phyloP scores from a whole-genome alignment of 1,139 yeast genomes.

The Candida tetrigidarum region DNA sequence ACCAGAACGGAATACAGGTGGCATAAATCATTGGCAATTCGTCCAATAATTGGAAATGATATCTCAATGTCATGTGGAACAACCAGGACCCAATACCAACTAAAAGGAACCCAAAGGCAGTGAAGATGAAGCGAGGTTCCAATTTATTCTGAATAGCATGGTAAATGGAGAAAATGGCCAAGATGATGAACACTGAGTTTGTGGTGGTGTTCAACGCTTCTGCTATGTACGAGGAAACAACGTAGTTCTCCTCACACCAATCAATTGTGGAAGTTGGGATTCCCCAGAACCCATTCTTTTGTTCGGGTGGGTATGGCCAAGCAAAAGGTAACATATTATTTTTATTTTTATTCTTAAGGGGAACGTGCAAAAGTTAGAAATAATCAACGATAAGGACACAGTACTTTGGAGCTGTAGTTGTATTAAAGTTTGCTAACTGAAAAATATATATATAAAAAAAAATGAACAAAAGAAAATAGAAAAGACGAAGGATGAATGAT shows the following conservation, averaged over 20 bases:
- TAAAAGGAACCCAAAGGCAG: slow-evolving; percentile 77
- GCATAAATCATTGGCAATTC: slow-evolving; percentile 99
- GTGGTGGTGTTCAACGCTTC: slow-evolving; percentile 85
- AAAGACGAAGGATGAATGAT: background rate
- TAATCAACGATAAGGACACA: background rate
- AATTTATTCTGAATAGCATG: slow-evolving; percentile 63
- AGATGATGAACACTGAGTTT: slow-evolving; percentile 66
- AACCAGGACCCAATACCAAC: slow-evolving; percentile 96
- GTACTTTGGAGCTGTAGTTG: background rate
- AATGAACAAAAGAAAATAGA: background rate
- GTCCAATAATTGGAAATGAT: slow-evolving; percentile 88
- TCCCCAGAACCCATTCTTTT: slow-evolving; percentile 50
- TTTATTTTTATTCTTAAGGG: background rate
- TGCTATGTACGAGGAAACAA: slow-evolving; percentile 83
- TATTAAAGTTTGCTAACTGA: background rate
- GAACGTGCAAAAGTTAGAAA: background rate
- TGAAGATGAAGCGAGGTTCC: slow-evolving; percentile 71
- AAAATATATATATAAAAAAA: background rate
- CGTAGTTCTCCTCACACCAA: slow-evolving; percentile 97
- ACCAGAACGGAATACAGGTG: slow-evolving; percentile 94
- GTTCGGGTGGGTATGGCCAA: slow-evolving; percentile 49
- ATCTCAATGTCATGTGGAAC: slow-evolving; percentile 92
- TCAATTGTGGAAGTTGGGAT: slow-evolving; percentile 76
- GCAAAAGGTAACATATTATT: slow-evolving; percentile 50
- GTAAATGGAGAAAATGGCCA: slow-evolving; percentile 69